These are phyloP conservation scores for Talaromyces albobiverticillius DNA, from an alignment of 2,329 filamentous ascomycete genomes.

Conservation along the genomic window DNA sequence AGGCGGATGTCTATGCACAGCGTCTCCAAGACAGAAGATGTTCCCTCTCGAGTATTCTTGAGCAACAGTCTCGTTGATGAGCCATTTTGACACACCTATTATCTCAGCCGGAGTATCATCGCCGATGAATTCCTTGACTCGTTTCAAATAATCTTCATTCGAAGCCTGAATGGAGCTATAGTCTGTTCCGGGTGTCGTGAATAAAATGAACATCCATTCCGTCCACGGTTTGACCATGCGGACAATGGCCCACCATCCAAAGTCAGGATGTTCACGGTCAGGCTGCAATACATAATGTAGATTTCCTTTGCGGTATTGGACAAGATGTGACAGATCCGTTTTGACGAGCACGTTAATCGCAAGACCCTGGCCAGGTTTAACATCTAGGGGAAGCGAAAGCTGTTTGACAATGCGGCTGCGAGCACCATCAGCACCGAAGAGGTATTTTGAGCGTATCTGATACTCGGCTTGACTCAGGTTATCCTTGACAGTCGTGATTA, in stretches of 20 bases:
- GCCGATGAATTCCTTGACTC: slow-evolving; percentile 53
- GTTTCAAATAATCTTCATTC: slow-evolving; percentile 46
- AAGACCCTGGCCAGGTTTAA: slow-evolving; percentile 46
- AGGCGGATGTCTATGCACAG: slow-evolving; percentile 58
- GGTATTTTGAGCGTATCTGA: slow-evolving; percentile 45
- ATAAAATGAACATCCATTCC: slow-evolving; percentile 60
- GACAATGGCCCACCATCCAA: slow-evolving; percentile 49
- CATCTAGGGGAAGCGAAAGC: slow-evolving; percentile 47
- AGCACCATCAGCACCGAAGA: slow-evolving; percentile 60
- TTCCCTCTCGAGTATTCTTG: slow-evolving; percentile 54
- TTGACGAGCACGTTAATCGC: slow-evolving; percentile 51
- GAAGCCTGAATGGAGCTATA: slow-evolving; percentile 42
- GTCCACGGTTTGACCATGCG: slow-evolving; percentile 64
- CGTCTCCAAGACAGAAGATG: slow-evolving; percentile 57
- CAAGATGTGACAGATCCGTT: slow-evolving; percentile 44
- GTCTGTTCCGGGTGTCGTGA: slow-evolving; percentile 36
- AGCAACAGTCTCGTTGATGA: slow-evolving; percentile 60
- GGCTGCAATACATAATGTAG: slow-evolving; percentile 61
- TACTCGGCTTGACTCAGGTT: neutral
- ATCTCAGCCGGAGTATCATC: slow-evolving; percentile 54
- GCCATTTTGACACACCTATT: slow-evolving; percentile 56
- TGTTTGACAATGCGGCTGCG: slow-evolving; percentile 47
- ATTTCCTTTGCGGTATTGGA: slow-evolving; percentile 50
- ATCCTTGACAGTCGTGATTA: slow-evolving; percentile 44
- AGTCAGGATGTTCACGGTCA: slow-evolving; percentile 50